These are phyloP conservation scores for Centella asiatica DNA, from an alignment of 129 eudicot genomes.

Conservation along the genomic window DNA sequence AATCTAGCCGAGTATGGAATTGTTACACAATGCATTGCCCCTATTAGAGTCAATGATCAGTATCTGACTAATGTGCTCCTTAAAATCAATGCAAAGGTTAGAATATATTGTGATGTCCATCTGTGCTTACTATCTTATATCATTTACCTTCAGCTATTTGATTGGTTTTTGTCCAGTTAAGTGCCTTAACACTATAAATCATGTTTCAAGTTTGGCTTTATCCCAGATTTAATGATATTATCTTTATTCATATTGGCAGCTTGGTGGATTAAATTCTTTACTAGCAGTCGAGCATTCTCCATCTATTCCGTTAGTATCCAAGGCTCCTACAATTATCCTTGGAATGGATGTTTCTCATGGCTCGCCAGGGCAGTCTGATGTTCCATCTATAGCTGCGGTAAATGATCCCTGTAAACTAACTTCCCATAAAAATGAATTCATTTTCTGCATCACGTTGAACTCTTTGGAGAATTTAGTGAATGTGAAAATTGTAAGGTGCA, in stretches of 20 bases:
- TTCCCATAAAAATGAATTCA: neutral
- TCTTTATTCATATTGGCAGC: slow-evolving; percentile 30
- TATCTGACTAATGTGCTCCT: slow-evolving; percentile 71
- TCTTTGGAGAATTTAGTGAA: neutral
- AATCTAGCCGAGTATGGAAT: slow-evolving; percentile 70
- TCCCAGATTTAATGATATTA: neutral
- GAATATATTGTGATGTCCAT: neutral
- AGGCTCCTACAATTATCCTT: slow-evolving; percentile 59
- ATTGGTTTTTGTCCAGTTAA: no score
- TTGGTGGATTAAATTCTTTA: slow-evolving; percentile 79
- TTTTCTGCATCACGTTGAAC: neutral
- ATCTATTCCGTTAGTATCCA: slow-evolving; percentile 57
- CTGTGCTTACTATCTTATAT: neutral
- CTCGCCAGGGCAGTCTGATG: slow-evolving; percentile 69
- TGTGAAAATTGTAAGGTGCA: no score
- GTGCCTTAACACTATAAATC: no score
- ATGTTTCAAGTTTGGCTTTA: neutral
- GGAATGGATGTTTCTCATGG: slow-evolving; percentile 91
- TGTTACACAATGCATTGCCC: slow-evolving; percentile 79
- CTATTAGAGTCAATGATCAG: slow-evolving; percentile 62
- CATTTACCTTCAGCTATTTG: no score
- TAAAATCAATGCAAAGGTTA: slow-evolving; percentile 79
- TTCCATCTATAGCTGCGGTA: slow-evolving; percentile 91
- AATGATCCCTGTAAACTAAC: no score
- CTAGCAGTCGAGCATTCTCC: slow-evolving; percentile 43